These are phyloP conservation scores for Suillus paluster DNA, from an alignment of 768 basidiomycete genomes.

Conservation along the genomic window DNA sequence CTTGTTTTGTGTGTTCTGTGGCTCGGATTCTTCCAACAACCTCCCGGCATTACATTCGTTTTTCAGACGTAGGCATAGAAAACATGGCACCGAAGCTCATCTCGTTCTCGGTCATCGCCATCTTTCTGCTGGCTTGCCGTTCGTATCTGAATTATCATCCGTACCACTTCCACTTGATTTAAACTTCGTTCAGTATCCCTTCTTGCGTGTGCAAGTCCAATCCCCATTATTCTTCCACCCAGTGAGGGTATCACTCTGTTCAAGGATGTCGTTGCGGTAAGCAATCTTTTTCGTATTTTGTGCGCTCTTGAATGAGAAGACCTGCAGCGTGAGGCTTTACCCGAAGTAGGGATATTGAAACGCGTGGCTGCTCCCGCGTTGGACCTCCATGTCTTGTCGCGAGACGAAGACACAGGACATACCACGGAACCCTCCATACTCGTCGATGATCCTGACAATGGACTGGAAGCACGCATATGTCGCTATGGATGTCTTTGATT, in stretches of 20 bases:
- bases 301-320: not conserved
- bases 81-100: constrained; percentile 12
- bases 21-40: not conserved
- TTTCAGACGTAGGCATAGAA: not conserved
- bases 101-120: not conserved
- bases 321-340: constrained; percentile 12
- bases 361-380: constrained; percentile 9
- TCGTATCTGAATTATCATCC: constrained; percentile 4
- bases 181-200: constrained; percentile 10
- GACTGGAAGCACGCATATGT: constrained; percentile 15
- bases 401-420: not conserved
- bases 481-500: constrained; percentile 19
- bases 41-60: not conserved
- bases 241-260: constrained; percentile 11
- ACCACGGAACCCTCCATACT: not conserved
- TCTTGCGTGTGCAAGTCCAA: constrained; percentile 11
- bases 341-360: not conserved
- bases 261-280: constrained; percentile 16
- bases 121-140: constrained; percentile 14
- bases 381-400: constrained; percentile 1
- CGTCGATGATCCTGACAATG: constrained; percentile 2
- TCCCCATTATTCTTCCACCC: constrained; percentile 15
- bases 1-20: constrained; percentile 1
- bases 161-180: not conserved
- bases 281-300: not conserved